Conservation (phyloP, 495 filamentous ascomycete genomes). For the Neurospora sp. region DNA sequence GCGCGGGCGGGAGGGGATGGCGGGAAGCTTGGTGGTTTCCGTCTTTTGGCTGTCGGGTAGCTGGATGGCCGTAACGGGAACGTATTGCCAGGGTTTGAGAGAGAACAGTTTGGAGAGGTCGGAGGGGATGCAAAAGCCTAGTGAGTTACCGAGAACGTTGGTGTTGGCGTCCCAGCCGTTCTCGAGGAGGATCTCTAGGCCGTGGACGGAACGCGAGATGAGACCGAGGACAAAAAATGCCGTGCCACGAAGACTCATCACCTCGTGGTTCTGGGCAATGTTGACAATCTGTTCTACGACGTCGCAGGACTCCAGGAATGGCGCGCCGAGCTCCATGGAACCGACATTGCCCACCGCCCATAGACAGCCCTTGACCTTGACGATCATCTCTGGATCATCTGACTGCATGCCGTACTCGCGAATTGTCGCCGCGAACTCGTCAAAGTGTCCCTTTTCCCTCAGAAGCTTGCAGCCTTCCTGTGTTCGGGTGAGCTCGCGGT, state of each 20-base stretch:
- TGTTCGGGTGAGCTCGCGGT: slow-evolving; percentile 87
- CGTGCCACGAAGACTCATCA: slow-evolving; percentile 86
- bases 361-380: slow-evolving; percentile 92
- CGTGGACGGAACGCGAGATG: slow-evolving; percentile 85
- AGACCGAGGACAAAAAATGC: slow-evolving; percentile 93
- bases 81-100: slow-evolving; percentile 36
- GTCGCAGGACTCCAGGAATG: slow-evolving; percentile 79
- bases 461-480: slow-evolving; percentile 84
- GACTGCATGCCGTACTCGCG: slow-evolving; percentile 71
- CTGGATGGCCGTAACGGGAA: slow-evolving; percentile 30
- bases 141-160: slow-evolving; percentile 67
- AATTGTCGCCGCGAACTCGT: slow-evolving; percentile 82
- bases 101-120: slow-evolving; percentile 71
- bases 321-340: slow-evolving; percentile 93
- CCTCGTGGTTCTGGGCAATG: slow-evolving; percentile 78
- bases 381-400: slow-evolving; percentile 76
- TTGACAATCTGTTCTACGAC: slow-evolving; percentile 74
- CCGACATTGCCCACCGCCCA: slow-evolving; percentile 98
- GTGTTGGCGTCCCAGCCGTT: slow-evolving; percentile 88
- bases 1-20: slow-evolving; percentile 23
- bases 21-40: slow-evolving; percentile 22
- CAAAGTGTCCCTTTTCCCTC: slow-evolving; percentile 88
- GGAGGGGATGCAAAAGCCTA: slow-evolving; percentile 78
- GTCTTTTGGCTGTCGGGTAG: slow-evolving; percentile 35
- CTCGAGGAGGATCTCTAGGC: slow-evolving; percentile 76